Base-by-base conservation (phyloP, 805 yeast species). In the Lachancea mirantina region DNA sequence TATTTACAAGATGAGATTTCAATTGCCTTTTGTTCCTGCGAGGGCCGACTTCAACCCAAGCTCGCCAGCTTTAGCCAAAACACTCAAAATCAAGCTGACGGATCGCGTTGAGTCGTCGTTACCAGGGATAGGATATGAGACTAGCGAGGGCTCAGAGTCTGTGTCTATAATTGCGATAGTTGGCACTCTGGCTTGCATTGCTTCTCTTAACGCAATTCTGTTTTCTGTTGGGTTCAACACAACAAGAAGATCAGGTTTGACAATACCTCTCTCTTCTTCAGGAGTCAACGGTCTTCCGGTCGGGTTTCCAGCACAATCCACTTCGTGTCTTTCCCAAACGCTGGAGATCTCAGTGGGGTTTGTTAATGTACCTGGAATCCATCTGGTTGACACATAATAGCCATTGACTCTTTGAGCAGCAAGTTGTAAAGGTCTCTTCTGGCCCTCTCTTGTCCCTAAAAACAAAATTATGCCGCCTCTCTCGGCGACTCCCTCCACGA, bases 301-400 rank as follows among this genome's bases (percentile, higher is more conserved):
- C 21, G 79, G 74, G 16, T 59, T 49, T 52, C 87, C 89, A 14
- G 61, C 70, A 74, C 81, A 70, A 57, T 85, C 85, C 30, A 88
- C 76, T 62, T 84, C 94, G 38, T 71, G 73, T 49, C 82, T 73
- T 26, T 74, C 76, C 72, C 77, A 74, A 24, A 61, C 59, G 23
- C 64, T 62, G 7, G 73, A 62, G 14, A 81, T 76, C 52, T 76
- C 82, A 19, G 77, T 66, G 35, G 84, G 76, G 61, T 92, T 92
- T 27, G 97, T 85, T 45, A 92, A 68, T 15, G 94, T 82, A 44
- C 98, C 98, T 2, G 96, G 96, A 39, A 84, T 74, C 98, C 98
- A 92, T 52, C 87, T 76, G 28, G 76, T 70, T 14, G 81, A 68
- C 14, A 92, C 88, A 52, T 80, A 87, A 60, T 76, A 85, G 10